Base-by-base conservation (phyloP, 768 basidiomycete species). In the Terana coerulea region DNA sequence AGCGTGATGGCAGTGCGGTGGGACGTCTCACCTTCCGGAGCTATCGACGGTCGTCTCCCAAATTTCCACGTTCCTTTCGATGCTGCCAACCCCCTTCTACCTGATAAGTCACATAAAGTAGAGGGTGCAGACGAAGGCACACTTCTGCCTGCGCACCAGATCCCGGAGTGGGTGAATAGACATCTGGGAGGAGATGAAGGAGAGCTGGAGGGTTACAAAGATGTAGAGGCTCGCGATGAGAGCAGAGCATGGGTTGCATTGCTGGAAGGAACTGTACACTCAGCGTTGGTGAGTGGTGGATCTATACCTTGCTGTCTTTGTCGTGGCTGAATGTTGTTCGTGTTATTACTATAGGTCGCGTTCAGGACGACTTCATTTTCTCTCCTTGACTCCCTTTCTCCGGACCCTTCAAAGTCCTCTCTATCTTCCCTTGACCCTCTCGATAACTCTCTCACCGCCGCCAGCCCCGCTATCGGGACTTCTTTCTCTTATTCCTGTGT, bases 241-340 rank as follows among this genome's bases (percentile, higher is more conserved):
- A 87, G 87, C 58, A 76, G 81, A 36, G 90, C 91, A 1, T 93
- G 91, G 91, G 78, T 90, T 22, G 72, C 87, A 2, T 74, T 93
- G 28, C 77, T 93, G 34, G 88, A 93, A 65, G 83, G 83, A 30
- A 71, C 77, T 40, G 79, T 93, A 6, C 90, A 91, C 64, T 84
- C 86, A 56, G 85, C 87, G 11, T 65, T 93, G 68, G 83, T 90
- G 53, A 48, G 63, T 56, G 15, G n/a, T 33, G 19, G 39, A 5
- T 21, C 11, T 3, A 3, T 10, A 7, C 4, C 31, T 33, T 2
- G 19, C 31, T 17, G 22, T 10, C 11, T 24, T 11, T 46, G 29
- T 33, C 45, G 45, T 31, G 45, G n/a, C n/a, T n/a, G 14, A 43
- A 29, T 44, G 24, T 31, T 17, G 15, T 44, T 15, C 55, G 25